Evolutionary conservation across 352 stramenopile species (phyloP).

Genomic region (Phytopythium oedochilum): DNA sequence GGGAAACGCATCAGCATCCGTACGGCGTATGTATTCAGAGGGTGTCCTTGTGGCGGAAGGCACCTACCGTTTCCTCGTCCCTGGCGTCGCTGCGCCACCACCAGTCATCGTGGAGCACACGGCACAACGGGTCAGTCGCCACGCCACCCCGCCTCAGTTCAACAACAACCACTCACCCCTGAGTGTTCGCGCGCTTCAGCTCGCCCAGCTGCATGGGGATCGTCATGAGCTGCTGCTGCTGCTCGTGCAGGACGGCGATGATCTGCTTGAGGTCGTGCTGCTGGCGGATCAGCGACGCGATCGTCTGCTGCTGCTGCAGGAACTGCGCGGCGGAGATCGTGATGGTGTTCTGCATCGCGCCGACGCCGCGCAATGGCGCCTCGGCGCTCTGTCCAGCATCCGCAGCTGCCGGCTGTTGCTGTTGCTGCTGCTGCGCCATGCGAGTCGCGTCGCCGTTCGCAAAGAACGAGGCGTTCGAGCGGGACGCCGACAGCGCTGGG

Average conservation of each 20-base stretch:
- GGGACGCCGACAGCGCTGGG: conserved; percentile 1
- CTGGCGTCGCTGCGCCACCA: conserved; percentile 20
- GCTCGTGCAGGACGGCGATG: conserved; percentile 65
- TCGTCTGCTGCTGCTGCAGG: conserved; percentile 78
- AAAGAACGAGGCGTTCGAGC: not conserved
- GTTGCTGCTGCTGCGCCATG: not conserved
- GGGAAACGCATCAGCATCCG: not conserved
- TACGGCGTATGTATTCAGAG: too few relatives aligned
- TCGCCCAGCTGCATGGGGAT: conserved; percentile 66
- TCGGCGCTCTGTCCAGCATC: not conserved
- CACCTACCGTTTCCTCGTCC: conserved; percentile 54
- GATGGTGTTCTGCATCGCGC: conserved; percentile 40
- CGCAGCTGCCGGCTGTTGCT: not conserved
- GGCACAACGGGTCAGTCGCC: not conserved
- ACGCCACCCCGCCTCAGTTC: not conserved
- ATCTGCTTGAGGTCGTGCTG: conserved; percentile 84
- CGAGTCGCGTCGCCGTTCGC: not conserved
- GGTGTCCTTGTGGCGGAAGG: too few relatives aligned
- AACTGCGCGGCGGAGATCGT: conserved; percentile 72
- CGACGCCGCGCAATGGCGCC: not conserved
- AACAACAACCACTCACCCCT: conserved; percentile 26
- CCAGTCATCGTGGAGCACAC: conserved; percentile 8
- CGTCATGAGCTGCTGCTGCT: conserved; percentile 71
- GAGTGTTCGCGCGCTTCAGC: conserved; percentile 45
- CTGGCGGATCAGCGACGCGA: conserved; percentile 73